These are phyloP conservation scores for Puccinia hordei DNA, from an alignment of 1,284 basidiomycete species.

Conservation along the genomic window DNA sequence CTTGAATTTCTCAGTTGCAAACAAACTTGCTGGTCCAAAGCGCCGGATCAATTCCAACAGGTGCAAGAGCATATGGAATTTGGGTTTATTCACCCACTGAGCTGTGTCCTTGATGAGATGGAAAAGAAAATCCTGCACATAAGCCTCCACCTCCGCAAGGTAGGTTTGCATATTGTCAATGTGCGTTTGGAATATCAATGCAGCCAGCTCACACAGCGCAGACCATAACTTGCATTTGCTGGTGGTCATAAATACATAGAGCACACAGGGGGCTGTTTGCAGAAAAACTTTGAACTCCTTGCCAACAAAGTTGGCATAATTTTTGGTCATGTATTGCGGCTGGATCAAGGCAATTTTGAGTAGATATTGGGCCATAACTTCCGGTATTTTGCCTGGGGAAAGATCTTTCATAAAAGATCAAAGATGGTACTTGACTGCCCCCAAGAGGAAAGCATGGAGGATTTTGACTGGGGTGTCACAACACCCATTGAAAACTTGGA, in stretches of 20 bases:
- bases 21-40: not conserved
- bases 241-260: not conserved
- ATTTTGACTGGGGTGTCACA: not conserved
- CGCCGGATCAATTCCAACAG: conserved; percentile 52
- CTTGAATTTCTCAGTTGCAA: conserved; percentile 33
- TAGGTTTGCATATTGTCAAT: not conserved
- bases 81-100: conserved; percentile 62
- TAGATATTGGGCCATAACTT: not conserved
- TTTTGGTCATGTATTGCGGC: not conserved
- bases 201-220: not conserved
- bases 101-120: not conserved
- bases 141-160: too few relatives aligned
- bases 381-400: not conserved
- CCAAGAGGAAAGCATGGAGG: conserved; percentile 3
- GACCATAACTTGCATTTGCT: not conserved
- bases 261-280: not conserved
- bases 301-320: not conserved
- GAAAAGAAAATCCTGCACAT: not conserved
- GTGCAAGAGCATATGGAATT: conserved; percentile 58
- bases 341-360: not conserved
- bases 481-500: conserved; percentile 19
- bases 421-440: not conserved
- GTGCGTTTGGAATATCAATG: not conserved
- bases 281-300: not conserved
- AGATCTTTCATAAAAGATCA: not conserved